Percentiles rank a stretch among this genome's conserved stretches.
Conservation (phyloP, 352 stramenopile species). For the Pythium scleroteichum region DNA sequence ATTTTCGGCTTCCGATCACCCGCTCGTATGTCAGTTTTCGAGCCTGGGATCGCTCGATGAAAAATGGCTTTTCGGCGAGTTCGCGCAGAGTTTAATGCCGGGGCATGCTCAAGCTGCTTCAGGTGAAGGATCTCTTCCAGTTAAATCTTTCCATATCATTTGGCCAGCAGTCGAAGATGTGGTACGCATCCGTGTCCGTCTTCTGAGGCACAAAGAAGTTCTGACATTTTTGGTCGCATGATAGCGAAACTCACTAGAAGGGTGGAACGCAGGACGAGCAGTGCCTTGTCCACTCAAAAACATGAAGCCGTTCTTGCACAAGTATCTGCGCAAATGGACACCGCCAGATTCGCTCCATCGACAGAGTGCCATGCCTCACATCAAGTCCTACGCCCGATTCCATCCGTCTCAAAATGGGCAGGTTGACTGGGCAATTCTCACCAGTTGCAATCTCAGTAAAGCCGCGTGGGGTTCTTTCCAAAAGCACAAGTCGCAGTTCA, state of each 20-base stretch:
- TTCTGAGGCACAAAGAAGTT: neutral
- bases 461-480: constrained; percentile 76
- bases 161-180: constrained; percentile 83
- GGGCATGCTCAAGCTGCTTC: constrained; percentile 39
- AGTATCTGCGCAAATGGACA: constrained; percentile 79
- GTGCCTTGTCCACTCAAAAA: constrained; percentile 83
- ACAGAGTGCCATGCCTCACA: constrained; percentile 82
- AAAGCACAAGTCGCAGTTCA: constrained; percentile 74
- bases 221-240: neutral
- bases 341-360: constrained; percentile 54
- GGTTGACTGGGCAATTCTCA: constrained; percentile 77
- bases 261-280: constrained; percentile 70
- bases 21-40: constrained; percentile 82
- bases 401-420: constrained; percentile 31
- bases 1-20: constrained; percentile 50
- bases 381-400: constrained; percentile 79
- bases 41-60: constrained; percentile 81
- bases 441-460: constrained; percentile 84
- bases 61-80: constrained; percentile 83
- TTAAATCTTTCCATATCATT: constrained; percentile 73
- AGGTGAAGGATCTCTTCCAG: constrained; percentile 26
- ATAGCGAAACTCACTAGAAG: constrained; percentile 76
- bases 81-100: constrained; percentile 58
- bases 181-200: constrained; percentile 32
- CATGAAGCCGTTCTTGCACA: constrained; percentile 87